phyloP scores from a whole-genome alignment of 306 rosid species.

The Dicorynia guianensis region DNA sequence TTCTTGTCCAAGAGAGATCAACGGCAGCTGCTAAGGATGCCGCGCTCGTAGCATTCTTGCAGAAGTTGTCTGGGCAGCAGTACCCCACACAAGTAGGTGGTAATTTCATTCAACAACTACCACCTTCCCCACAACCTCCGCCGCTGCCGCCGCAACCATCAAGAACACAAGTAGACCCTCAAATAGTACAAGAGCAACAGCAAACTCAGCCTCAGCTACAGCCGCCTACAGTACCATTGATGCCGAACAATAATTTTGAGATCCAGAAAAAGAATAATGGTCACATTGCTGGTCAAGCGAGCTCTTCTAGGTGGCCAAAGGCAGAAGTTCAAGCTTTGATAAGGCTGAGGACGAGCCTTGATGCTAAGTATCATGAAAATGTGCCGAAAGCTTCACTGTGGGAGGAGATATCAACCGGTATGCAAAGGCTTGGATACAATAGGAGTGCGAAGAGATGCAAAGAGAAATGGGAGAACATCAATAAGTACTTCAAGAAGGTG shows the following conservation, averaged over 20 bases:
- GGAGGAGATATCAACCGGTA: slow-evolving; percentile 89
- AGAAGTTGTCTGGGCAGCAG: slow-evolving; percentile 53
- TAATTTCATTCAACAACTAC: not conserved
- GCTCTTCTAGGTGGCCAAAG: slow-evolving; percentile 57
- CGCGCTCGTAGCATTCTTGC: slow-evolving; percentile 70
- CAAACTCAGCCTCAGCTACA: not conserved
- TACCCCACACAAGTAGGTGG: not conserved
- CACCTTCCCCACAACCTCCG: not conserved
- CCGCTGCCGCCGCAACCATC: not conserved
- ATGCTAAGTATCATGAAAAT: slow-evolving; percentile 69
- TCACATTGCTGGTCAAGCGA: not conserved
- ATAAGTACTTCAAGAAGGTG: slow-evolving; percentile 92
- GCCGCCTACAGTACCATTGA: not conserved
- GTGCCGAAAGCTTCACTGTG: slow-evolving; percentile 88
- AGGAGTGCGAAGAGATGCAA: slow-evolving; percentile 89
- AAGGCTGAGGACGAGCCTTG: slow-evolving; percentile 63
- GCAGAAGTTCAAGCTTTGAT: slow-evolving; percentile 76
- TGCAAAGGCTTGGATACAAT: slow-evolving; percentile 72
- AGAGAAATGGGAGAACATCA: slow-evolving; percentile 98
- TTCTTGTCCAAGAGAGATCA: slow-evolving; percentile 75
- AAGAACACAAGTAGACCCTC: not conserved
- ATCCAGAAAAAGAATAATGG: slow-evolving; percentile 37
- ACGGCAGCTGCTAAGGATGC: slow-evolving; percentile 73
- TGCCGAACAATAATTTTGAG: slow-evolving; percentile 18
- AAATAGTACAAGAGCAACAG: not conserved